Base-by-base conservation (phyloP, 352 stramenopile species). In the Phytophthora megakarya region DNA sequence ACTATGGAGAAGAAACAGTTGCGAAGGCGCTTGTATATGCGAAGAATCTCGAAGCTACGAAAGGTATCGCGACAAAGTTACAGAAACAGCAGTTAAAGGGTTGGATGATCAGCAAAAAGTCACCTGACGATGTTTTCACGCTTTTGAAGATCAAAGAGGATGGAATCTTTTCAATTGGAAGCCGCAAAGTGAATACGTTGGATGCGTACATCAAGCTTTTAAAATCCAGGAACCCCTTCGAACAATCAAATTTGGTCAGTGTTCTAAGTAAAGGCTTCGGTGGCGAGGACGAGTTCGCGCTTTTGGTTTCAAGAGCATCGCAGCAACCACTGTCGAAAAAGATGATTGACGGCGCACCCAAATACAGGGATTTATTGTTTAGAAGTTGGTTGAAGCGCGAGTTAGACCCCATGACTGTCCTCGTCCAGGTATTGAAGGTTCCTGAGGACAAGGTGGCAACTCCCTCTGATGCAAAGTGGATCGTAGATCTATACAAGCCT, bases 121-220 rank as follows among this genome's bases (percentile, higher is more conserved):
- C 54, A 3, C 15, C 25, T 1, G 25, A 55, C 10, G 44, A 55
- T 42, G 44, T 55, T 18, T 33, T 55, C 35, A 6, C 5, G 22
- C 13, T 63, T 0, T 16, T 63, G 9, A 48, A 55, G 3, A 12
- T 65, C 5, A 18, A 44, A 10, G 15, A 28, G 3, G 42, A 60
- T 16, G 19, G 1, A 6, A 5, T 7, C 2, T 23, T 42, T 37
- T 43, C 12, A 32, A 32, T 30, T 25, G 9, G 11, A 5, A 33
- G 1, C 13, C 12, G 5, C 16, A 51, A 60, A 19, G 7, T 51
- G 26, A 19, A 13, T 10, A 35, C 18, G 21, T 22, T 60, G 1
- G 2, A 18, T 7, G 26, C 33, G 1, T 60, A 51, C 26, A 33
- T 42, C 19, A 51, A 43, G 15, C 19, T 60, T 15, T 26, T 37